Conservation (phyloP, 1,139 yeast genomes). For the Hyphopichia burtonii region DNA sequence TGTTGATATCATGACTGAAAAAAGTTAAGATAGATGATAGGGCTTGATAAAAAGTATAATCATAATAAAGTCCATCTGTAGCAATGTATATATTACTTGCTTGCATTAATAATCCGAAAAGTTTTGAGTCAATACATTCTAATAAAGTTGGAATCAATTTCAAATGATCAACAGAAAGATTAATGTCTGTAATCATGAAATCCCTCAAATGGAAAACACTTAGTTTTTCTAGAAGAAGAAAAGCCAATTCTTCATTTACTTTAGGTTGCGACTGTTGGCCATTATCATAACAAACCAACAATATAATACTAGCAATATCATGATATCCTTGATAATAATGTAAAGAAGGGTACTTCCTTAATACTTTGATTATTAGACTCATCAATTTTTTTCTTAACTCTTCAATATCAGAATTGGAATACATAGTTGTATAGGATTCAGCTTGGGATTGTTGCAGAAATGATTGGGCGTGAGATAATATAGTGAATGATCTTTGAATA, state of each 20-base stretch:
- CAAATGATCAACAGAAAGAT: constrained; percentile 65
- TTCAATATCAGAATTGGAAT: constrained; percentile 32
- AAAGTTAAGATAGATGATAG: constrained; percentile 76
- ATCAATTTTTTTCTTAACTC: constrained; percentile 41
- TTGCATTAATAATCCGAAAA: constrained; percentile 49
- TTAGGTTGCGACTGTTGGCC: neutral
- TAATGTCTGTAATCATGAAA: constrained; percentile 74
- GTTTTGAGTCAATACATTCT: constrained; percentile 44
- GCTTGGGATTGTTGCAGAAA: constrained; percentile 15
- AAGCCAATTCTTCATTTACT: constrained; percentile 39
- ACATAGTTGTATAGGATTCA: constrained; percentile 35
- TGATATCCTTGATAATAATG: constrained; percentile 92
- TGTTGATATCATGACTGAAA: constrained; percentile 69
- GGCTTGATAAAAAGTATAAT: constrained; percentile 55
- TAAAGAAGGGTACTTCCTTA: constrained; percentile 60
- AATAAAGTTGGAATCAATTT: constrained; percentile 63
- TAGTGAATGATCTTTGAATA: constrained; percentile 66
- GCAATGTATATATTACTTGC: constrained; percentile 28
- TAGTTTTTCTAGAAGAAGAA: constrained; percentile 52
- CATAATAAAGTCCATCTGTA: constrained; percentile 32
- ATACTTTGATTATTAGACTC: constrained; percentile 50
- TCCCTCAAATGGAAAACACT: constrained; percentile 72
- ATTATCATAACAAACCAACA: constrained; percentile 49
- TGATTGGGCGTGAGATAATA: constrained; percentile 31
- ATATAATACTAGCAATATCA: constrained; percentile 74